Evolutionary conservation across 257 asterid genomes (phyloP).

Genomic region (Rauvolfia tetraphylla): DNA sequence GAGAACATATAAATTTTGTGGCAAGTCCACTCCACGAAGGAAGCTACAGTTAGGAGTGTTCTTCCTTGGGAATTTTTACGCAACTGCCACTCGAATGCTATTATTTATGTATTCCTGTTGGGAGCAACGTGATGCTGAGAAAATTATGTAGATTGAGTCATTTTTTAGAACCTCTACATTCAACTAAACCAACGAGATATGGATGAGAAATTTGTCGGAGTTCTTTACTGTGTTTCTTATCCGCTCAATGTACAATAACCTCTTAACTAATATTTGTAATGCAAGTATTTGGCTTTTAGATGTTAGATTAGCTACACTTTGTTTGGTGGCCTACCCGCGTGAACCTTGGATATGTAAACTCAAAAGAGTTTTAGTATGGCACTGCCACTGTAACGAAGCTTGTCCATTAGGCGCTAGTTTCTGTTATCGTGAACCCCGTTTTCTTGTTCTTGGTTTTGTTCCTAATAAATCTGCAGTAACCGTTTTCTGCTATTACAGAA

Average conservation of each 20-base stretch:
- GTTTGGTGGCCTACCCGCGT: background rate
- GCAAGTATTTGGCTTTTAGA: slow-evolving; percentile 25
- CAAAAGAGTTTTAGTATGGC: background rate
- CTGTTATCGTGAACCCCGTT: background rate
- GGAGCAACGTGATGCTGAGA: slow-evolving; percentile 39
- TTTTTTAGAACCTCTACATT: slow-evolving; percentile 42
- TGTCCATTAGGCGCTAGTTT: background rate
- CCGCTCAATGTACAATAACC: slow-evolving; percentile 51
- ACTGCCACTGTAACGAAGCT: background rate
- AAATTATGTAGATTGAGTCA: slow-evolving; percentile 54
- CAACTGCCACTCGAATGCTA: slow-evolving; percentile 31
- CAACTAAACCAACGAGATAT: slow-evolving; percentile 26
- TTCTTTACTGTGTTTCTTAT: slow-evolving; percentile 35
- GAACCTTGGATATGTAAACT: background rate
- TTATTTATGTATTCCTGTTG: slow-evolving; percentile 39
- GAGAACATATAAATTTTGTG: slow-evolving; percentile 29
- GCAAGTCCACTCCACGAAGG: slow-evolving; percentile 34
- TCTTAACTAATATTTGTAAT: slow-evolving; percentile 43
- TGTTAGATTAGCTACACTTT: slow-evolving; percentile 7
- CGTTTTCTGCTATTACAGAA: too few relatives aligned
- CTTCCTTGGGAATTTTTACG: slow-evolving; percentile 40
- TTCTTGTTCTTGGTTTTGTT: background rate
- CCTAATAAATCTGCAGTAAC: background rate
- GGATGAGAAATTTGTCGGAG: slow-evolving; percentile 36
- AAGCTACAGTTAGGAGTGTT: slow-evolving; percentile 37